Evolutionary conservation across 331 rosid genomes (phyloP).

Genomic region (Quercus lobata): DNA sequence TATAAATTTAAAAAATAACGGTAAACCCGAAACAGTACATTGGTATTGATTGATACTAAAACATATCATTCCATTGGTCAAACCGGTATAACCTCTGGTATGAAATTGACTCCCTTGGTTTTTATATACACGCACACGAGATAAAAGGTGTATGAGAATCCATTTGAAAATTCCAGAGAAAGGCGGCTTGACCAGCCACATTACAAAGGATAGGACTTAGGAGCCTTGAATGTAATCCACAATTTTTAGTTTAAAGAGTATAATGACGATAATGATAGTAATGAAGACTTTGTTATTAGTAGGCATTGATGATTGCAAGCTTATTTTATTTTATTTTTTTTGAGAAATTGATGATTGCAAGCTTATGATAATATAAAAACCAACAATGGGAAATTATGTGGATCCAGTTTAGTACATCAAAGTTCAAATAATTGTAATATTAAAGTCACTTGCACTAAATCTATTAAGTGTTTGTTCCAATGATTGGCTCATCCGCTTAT

Average conservation of each 20-base stretch:
- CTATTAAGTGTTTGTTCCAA: background rate
- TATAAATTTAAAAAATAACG: too few species aligned
- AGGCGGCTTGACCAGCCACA: too few species aligned
- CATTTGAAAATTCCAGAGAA: too few species aligned
- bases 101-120: too few species aligned
- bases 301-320: background rate
- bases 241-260: background rate
- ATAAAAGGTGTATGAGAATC: too few species aligned
- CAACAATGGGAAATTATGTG: background rate
- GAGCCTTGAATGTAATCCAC: too few species aligned
- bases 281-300: background rate
- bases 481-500: background rate
- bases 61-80: fast-evolving
- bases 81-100: fast-evolving
- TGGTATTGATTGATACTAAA: fast-evolving
- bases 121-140: too few species aligned
- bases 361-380: background rate
- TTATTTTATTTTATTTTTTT: background rate
- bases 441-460: background rate
- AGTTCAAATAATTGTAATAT: background rate
- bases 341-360: background rate
- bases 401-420: background rate
- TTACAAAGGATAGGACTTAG: too few species aligned
- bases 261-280: background rate
- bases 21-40: too few species aligned